Evolutionary conservation across 1,284 basidiomycete genomes (phyloP), one percentile per base, ranked within the genome.

Genomic region (Puccinia polysora): DNA sequence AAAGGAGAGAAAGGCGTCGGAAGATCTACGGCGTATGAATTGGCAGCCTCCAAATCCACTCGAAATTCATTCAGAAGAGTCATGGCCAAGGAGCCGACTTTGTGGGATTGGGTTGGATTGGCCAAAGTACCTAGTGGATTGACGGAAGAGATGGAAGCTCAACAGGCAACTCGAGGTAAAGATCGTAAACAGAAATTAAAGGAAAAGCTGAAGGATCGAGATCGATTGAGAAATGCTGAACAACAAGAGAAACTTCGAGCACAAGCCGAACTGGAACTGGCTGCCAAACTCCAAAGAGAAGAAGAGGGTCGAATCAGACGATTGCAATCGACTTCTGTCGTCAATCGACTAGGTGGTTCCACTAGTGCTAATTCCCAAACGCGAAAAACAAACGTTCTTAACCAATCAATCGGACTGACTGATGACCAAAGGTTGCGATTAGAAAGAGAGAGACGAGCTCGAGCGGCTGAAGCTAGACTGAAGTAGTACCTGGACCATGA

Each of bases 71-170:
- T 97, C 81, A 86, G 95, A 40, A 86, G 92, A 1, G 85, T 86
- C 75, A 92, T 92, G 4, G 88, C 86, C 55, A 84, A 86, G 18
- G 85, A 93, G 77, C 88, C 91, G 0, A 88, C 89, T 38, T 86
- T 86, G 86, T 92, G 88, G 86, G 89, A 95, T 79, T 98, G 96
- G 96, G 84, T 89, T 56, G 87, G 86, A 0, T 84, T 84, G 0
- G 93, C 86, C 0, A 86, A 87, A 28, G 88, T 99, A 0, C 91
- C 93, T 0, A 90, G 88, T 65, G 87, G 85, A 1, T 80, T 97
- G 74, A 93, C 87, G 74, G 87, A 87, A 75, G 90, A 93, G 79
- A 89, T 88, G 85, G 92, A 96, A 79, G 78, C 87, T 53, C 58
- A 45, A 53, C 20, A 74, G 18, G 52, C 6, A 6, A 30, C 2